Base-by-base conservation (phyloP, 2,329 filamentous ascomycete genomes). In the Fonsecaea nubica region DNA sequence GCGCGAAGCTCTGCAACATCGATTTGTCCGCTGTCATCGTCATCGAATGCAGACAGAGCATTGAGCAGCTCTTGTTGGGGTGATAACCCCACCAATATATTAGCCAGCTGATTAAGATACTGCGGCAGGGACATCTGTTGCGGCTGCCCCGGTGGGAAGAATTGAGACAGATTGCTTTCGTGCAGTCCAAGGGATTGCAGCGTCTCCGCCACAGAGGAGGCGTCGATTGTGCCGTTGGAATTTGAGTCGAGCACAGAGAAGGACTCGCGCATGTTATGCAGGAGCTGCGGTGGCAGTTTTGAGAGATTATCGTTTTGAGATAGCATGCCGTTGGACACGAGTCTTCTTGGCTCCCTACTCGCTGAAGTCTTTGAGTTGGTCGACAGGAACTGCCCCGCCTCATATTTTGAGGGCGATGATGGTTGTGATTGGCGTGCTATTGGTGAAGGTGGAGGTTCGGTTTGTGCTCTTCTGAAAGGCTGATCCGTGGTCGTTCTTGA, bases 11-110 rank as follows among this genome's bases (percentile, higher is more conserved):
- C 92, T 0, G 82, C 85, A 21, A 96, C 81, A 75, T 98, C 93
- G 45, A 98, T 88, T 78, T 97, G 93, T 2, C 95, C 95, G 74
- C 91, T 95, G 76, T 99, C 95, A 69, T 96, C 93, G 69, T 96
- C 92, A 75, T 99, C 95, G 76, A 98, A 98, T 0, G 95, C 95
- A 1, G 92, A 92, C 72, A 99, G 94, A 0, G 95, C 95, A 1
- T 93, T 94, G 21, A 92, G 82, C 9, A 99, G 85, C 76, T 99
- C 95, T 15, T 88, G 85, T 25, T 88, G 87, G 0, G 91, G 89
- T 0, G 92, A 96, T 18, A 98, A 83, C 0, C 89, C 86, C 1
- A 88, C 87, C 2, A 98, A 83, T 1, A 91, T 85, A 9, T 87
- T 86, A 0, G 93, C 91, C 1, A 99, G 83, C 0, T 89, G 90